Conservation (phyloP, 495 filamentous ascomycete species). For the Aspergillus kassunensis region DNA sequence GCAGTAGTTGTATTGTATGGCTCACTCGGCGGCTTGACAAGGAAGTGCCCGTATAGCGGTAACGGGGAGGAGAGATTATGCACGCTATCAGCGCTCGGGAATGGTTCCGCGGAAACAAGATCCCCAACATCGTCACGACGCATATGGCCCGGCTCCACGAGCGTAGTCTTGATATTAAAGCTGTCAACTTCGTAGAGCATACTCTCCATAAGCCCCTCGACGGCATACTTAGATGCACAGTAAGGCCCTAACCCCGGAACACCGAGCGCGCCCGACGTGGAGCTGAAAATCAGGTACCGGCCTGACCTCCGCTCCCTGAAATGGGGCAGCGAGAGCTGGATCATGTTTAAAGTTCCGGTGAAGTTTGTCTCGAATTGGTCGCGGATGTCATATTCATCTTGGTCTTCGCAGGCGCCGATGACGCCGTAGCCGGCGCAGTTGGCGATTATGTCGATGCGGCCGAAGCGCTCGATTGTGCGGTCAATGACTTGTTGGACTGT, state of each 20-base stretch:
- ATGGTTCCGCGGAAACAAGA: conserved; percentile 26
- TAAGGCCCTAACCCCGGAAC: conserved; percentile 91
- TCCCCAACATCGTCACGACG: conserved; percentile 62
- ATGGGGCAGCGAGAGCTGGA: conserved; percentile 83
- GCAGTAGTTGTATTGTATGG: conserved; percentile 72
- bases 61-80: conserved; percentile 48
- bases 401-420: conserved; percentile 93
- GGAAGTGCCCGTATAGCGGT: conserved; percentile 85
- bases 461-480: conserved; percentile 65
- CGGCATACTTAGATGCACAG: conserved; percentile 94
- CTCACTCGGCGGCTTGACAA: conserved; percentile 78
- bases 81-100: conserved; percentile 15
- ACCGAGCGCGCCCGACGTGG: conserved; percentile 80
- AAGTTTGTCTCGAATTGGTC: conserved; percentile 98
- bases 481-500: conserved; percentile 72
- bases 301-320: conserved; percentile 73
- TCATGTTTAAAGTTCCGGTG: conserved; percentile 88
- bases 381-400: conserved; percentile 89
- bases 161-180: conserved; percentile 86
- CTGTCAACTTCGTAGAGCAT: conserved; percentile 93
- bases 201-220: conserved; percentile 90
- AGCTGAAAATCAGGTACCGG: conserved; percentile 89
- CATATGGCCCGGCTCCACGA: conserved; percentile 88
- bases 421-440: conserved; percentile 93
- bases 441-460: conserved; percentile 79